Evolutionary conservation across 1,284 basidiomycete genomes (phyloP).

Genomic region (Ganoderma sp.): DNA sequence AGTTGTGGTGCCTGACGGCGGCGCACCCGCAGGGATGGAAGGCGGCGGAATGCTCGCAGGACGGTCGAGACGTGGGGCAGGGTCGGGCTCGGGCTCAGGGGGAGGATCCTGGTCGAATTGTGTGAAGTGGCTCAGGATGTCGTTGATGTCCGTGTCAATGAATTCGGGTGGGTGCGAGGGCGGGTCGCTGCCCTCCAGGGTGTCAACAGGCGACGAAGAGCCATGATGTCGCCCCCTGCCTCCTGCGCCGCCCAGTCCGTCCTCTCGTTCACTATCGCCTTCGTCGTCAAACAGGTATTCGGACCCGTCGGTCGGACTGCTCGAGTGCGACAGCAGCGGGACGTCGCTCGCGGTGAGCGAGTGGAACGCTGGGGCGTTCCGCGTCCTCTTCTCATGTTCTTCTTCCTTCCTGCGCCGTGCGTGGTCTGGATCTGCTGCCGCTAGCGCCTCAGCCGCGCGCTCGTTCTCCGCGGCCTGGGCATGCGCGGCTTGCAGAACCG

Average conservation of each 20-base stretch:
- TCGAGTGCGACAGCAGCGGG: constrained; percentile 28
- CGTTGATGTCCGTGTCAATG: constrained; percentile 69
- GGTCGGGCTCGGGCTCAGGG: constrained; percentile 36
- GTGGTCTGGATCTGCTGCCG: constrained; percentile 49
- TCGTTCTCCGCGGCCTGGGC: constrained; percentile 60
- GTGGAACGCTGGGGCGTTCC: constrained; percentile 75
- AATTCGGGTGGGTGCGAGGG: constrained; percentile 44
- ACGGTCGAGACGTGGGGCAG: constrained; percentile 18
- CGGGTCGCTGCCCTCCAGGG: constrained; percentile 20
- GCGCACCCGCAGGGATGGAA: constrained; percentile 1
- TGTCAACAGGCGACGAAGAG: constrained; percentile 33
- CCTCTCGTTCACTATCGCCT: constrained; percentile 36
- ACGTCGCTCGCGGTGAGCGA: constrained; percentile 61
- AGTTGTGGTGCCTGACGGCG: constrained; percentile 9
- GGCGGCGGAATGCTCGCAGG: constrained; percentile 19
- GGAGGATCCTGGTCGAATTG: constrained; percentile 64
- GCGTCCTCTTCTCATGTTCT: constrained; percentile 59
- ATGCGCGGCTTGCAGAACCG: constrained; percentile 76
- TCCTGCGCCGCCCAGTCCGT: constrained; percentile 34
- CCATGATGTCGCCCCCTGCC: constrained; percentile 27
- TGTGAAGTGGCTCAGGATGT: constrained; percentile 73
- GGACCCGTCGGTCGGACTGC: constrained; percentile 52
- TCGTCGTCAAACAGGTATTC: constrained; percentile 58
- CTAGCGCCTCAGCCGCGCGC: constrained; percentile 50
- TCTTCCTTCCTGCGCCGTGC: constrained; percentile 49